Evolutionary conservation across 2,329 filamentous ascomycete species (phyloP).

Genomic region (Verticillium tricorpus): DNA sequence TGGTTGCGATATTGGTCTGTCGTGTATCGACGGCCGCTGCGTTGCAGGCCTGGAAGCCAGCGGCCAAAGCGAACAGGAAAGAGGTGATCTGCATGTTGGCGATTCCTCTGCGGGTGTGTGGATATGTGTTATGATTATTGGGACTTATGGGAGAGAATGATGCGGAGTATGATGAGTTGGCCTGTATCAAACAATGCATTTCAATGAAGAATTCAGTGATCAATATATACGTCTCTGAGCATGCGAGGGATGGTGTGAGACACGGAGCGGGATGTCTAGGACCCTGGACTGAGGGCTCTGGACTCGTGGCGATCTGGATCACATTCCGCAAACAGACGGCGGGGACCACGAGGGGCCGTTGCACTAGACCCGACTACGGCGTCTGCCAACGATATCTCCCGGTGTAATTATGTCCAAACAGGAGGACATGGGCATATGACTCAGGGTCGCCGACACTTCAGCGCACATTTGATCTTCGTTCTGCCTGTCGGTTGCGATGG

Average conservation of each 20-base stretch:
- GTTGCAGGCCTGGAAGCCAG: neutral
- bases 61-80: neutral
- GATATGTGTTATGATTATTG: neutral
- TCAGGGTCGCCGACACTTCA: neutral
- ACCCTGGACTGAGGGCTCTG: neutral
- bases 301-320: neutral
- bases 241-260: neutral
- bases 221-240: neutral
- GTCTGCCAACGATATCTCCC: neutral
- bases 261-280: neutral
- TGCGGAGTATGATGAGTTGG: neutral
- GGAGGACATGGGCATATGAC: neutral
- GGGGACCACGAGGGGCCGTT: neutral
- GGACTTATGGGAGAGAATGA: neutral
- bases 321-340: neutral
- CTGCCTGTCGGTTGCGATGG: neutral
- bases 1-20: neutral
- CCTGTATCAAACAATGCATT: neutral
- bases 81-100: neutral
- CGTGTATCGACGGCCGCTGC: neutral
- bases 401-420: neutral
- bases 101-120: neutral
- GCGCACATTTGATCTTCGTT: neutral
- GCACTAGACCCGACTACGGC: neutral
- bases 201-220: neutral